Evolutionary conservation across 768 basidiomycete genomes (phyloP).

Genomic region (Xanthoconium purpureum): DNA sequence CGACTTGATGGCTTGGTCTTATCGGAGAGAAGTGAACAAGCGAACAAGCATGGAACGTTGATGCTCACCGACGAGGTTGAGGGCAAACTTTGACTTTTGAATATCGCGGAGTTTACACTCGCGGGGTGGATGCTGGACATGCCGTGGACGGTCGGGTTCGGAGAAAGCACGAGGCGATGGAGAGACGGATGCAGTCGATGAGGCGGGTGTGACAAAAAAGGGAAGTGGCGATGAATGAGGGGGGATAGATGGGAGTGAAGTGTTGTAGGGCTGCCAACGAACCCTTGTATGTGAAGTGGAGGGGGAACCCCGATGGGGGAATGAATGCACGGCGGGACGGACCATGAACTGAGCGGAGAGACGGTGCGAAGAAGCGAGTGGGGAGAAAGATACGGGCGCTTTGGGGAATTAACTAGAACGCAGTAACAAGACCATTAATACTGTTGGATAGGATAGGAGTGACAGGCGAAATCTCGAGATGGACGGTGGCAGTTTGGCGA

Average conservation of each 20-base stretch:
- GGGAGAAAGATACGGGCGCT: slow-evolving; percentile 11
- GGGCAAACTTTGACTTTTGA: slow-evolving; percentile 63
- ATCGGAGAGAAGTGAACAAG: slow-evolving; percentile 11
- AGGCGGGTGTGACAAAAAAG: slow-evolving; percentile 58
- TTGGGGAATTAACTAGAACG: slow-evolving; percentile 35
- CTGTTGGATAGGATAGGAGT: slow-evolving; percentile 16
- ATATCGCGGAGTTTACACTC: slow-evolving; percentile 38
- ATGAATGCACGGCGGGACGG: slow-evolving; percentile 41
- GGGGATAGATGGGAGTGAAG: slow-evolving; percentile 39
- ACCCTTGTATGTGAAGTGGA: slow-evolving; percentile 59
- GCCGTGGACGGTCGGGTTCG: slow-evolving; percentile 32
- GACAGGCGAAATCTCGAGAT: slow-evolving; percentile 14
- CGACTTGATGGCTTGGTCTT: slow-evolving; percentile 79
- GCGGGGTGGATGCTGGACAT: slow-evolving; percentile 34
- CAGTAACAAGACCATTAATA: slow-evolving; percentile 34
- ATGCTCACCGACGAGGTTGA: slow-evolving; percentile 67
- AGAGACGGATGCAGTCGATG: slow-evolving; percentile 47
- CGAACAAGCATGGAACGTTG: background rate
- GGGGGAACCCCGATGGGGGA: slow-evolving; percentile 71
- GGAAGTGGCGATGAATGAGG: slow-evolving; percentile 33
- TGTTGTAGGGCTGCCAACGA: slow-evolving; percentile 79
- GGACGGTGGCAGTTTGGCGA: slow-evolving; percentile 14
- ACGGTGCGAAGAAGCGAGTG: background rate
- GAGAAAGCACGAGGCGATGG: slow-evolving; percentile 39
- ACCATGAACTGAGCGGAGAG: slow-evolving; percentile 26